Evolutionary conservation across 1,139 yeast species (phyloP).

Genomic region (Taiozyma onychis): DNA sequence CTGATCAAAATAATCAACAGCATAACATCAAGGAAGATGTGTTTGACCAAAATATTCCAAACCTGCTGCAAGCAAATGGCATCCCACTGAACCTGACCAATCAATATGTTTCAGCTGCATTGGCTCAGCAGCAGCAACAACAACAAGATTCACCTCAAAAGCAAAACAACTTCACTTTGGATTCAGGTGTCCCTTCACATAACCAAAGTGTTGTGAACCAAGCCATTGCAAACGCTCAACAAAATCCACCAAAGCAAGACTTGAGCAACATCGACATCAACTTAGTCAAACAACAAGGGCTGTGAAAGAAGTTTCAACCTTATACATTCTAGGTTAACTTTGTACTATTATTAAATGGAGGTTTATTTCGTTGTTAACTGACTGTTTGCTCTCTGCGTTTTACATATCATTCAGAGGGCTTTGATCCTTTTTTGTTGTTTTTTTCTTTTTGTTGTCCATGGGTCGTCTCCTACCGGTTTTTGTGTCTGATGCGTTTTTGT

Average conservation of each 20-base stretch:
- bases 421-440: not conserved
- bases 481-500: not conserved
- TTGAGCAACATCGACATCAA: constrained; percentile 23
- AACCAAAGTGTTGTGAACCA: constrained; percentile 18
- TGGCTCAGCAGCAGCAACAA: constrained; percentile 9
- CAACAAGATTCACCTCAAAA: constrained; percentile 5
- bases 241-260: constrained; percentile 16
- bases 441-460: not conserved
- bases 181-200: constrained; percentile 4
- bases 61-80: constrained; percentile 18
- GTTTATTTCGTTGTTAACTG: not conserved
- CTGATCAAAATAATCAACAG: constrained; percentile 3
- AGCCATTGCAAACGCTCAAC: constrained; percentile 22
- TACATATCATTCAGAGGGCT: not conserved
- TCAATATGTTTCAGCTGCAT: constrained; percentile 9
- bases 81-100: constrained; percentile 12
- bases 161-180: constrained; percentile 8
- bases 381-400: not conserved
- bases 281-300: constrained; percentile 22
- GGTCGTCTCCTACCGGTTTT: not conserved
- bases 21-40: constrained; percentile 10
- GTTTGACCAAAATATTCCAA: constrained; percentile 23
- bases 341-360: not conserved
- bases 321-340: not conserved
- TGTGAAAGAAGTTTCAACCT: not conserved